A percentile compares a stretch with the other conserved stretches of the same genome.
Evolutionary conservation across 2,329 filamentous ascomycete genomes (phyloP).

Genomic region (Davidsoniella eucalypti): DNA sequence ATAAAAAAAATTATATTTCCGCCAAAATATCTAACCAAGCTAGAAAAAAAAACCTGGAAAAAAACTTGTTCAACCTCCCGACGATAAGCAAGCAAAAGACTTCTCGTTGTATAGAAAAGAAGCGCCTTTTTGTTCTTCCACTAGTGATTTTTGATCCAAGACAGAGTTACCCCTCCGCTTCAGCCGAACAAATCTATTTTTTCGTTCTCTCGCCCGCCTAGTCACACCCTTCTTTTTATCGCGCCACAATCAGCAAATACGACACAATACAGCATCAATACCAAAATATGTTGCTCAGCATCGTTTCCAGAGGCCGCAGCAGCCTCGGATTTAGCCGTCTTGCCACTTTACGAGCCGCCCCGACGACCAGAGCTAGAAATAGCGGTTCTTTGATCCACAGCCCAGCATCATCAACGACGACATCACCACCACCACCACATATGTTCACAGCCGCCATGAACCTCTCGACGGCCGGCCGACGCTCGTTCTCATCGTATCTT

Average conservation of each 20-base stretch:
- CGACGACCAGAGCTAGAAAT: too few relatives aligned
- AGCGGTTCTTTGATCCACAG: slow-evolving; percentile 15
- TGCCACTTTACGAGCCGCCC: neutral
- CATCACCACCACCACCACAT: slow-evolving; percentile 19
- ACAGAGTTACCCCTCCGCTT: neutral
- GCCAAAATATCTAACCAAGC: too few relatives aligned
- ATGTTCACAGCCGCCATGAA: slow-evolving; percentile 13
- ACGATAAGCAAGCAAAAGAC: too few relatives aligned
- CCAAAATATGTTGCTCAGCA: slow-evolving; percentile 6
- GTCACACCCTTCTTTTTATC: neutral
- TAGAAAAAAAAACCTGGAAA: too few relatives aligned
- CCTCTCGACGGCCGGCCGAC: slow-evolving; percentile 3
- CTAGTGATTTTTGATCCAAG: neutral
- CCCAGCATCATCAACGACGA: slow-evolving; percentile 10
- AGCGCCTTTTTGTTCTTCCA: too few relatives aligned
- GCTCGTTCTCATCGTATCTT: slow-evolving; percentile 58
- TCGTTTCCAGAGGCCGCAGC: slow-evolving; percentile 8
- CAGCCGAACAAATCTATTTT: neutral
- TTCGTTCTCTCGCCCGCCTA: neutral
- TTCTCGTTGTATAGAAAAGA: too few relatives aligned
- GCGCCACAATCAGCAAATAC: neutral
- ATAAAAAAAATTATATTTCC: too few relatives aligned
- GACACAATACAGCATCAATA: neutral
- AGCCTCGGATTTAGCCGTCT: slow-evolving; percentile 19
- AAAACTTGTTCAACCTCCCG: too few relatives aligned